These are phyloP conservation scores for Candida sp. DNA, from an alignment of 1,139 yeast genomes.

Conservation along the genomic window DNA sequence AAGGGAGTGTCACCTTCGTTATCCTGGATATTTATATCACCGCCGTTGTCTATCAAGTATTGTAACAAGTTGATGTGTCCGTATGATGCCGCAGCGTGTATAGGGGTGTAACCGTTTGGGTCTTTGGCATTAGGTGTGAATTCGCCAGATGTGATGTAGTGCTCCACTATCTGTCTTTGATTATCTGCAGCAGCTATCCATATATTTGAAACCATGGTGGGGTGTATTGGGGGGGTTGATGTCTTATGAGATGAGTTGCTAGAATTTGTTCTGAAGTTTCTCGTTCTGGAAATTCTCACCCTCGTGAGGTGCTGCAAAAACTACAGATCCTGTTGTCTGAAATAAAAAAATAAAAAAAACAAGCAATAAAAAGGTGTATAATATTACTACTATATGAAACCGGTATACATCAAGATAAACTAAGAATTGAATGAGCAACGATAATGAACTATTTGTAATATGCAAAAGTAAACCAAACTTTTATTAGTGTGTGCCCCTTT, in stretches of 20 bases:
- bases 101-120: slow-evolving; percentile 93
- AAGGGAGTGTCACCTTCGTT: slow-evolving; percentile 95
- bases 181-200: slow-evolving; percentile 98
- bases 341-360: too few species aligned
- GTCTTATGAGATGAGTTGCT: neutral
- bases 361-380: neutral
- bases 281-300: neutral
- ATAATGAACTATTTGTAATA: neutral
- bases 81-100: slow-evolving; percentile 97
- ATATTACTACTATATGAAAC: neutral
- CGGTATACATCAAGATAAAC: neutral
- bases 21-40: slow-evolving; percentile 83
- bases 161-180: slow-evolving; percentile 60
- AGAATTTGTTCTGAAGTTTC: neutral
- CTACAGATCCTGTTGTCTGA: neutral
- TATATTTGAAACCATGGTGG: slow-evolving; percentile 70
- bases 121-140: slow-evolving; percentile 77
- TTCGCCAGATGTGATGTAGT: slow-evolving; percentile 52
- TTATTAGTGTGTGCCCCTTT: neutral
- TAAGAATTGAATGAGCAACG: neutral
- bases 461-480: neutral
- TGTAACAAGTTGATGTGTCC: slow-evolving; percentile 74
- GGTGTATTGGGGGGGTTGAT: slow-evolving; percentile 2
- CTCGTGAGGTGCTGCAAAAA: neutral
- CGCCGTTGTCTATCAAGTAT: slow-evolving; percentile 63